Base-by-base conservation (phyloP, 1,284 basidiomycete species). In the Puccinia horiana region DNA sequence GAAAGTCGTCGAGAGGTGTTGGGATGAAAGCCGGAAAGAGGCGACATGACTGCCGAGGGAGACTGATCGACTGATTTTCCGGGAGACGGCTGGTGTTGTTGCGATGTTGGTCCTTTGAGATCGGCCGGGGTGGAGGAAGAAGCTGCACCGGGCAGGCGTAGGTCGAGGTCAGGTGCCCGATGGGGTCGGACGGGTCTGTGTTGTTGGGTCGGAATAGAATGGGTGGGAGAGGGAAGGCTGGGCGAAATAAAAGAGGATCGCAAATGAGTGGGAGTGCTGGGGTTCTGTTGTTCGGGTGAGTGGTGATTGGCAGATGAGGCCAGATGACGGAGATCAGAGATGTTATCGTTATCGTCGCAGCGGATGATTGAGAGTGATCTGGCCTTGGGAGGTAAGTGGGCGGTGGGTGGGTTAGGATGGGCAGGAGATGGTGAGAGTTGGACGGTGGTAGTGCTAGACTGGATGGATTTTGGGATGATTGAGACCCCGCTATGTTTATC, bases 161-260 rank as follows among this genome's bases (percentile, higher is more conserved):
- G 69, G 47, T 80, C 69, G n/a, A 80, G 78, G 54, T 72, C 78
- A 16, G 78, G 78, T 26, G 78, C 78, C 11, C 78, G 78, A 58
- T 65, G 78, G 26, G 78, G 78, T 29, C 78, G 67, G 54, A 73
- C 47, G 16, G 78, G 78, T 63, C 29, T 70, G 32, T 49, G 40
- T 6, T 23, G 26, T 4, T 54, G 12, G 2, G 29, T 4, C n/a
- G n/a, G n/a, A 11, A 12, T 61, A n/a, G 61, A 44, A 40, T 70
- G 65, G n/a, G 44, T 79, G 65, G 65, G 49, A n/a, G 44, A 26
- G 65, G 76, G 32, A 2, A 23, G 44, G 65, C 29, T 35, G 49
- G 42, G 32, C 4, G 47, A n/a, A 47, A 32, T 54, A 12, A 61
- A 61, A 29, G 32, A 61, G 2, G 49, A 56, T 32, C 23, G 49